Base-by-base conservation (phyloP, 306 rosid species). In the Crataegus laevigata region DNA sequence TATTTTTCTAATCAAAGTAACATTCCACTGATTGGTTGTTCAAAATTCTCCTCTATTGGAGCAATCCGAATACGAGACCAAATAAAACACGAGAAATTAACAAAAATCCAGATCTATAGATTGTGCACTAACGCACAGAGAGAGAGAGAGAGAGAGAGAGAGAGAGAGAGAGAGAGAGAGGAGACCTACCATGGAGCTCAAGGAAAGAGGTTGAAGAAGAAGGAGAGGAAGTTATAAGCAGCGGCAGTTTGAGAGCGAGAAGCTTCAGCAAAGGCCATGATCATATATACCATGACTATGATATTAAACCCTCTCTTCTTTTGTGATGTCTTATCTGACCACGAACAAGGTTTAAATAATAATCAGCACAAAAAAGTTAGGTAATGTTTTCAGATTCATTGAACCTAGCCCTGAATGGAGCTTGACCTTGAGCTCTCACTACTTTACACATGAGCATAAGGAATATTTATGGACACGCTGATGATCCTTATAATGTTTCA, bases 361-460 rank as follows among this genome's bases (percentile, higher is more conserved):
- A 8, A 69, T 50, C 38, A 13, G 50, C 77, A 50, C 24, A 45
- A 54, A 42, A 54, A 60, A 50, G 25, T 68, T 59, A 6, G 72
- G 77, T 72, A 6, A 19, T 50, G 63, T 30, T 47, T n/a, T 21
- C 8, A 80, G 32, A 21, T 88, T 83, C 89, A 83, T 69, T 85
- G 93, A 89, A 89, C 86, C 89, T 89, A 71, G 91, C 68, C 68
- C 11, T 4, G 45, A 43, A 21, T 43, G 43, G 34, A 15, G 13
- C 18, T 15, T 60, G 58, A 11, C 12, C 29, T 5, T 60, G n/a
- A 11, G 21, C 43, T 5, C 9, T 77, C 85, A 63, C 67, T 63
- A 15, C 32, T 22, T 36, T 13, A 8, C 58, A n/a, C 64, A 18
- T 47, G 11, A 29, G 43, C 1, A 19, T 22, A 62, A 24, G 55